Evolutionary conservation across 1,139 yeast genomes (phyloP).

Genomic region (Kazachstania sp.): DNA sequence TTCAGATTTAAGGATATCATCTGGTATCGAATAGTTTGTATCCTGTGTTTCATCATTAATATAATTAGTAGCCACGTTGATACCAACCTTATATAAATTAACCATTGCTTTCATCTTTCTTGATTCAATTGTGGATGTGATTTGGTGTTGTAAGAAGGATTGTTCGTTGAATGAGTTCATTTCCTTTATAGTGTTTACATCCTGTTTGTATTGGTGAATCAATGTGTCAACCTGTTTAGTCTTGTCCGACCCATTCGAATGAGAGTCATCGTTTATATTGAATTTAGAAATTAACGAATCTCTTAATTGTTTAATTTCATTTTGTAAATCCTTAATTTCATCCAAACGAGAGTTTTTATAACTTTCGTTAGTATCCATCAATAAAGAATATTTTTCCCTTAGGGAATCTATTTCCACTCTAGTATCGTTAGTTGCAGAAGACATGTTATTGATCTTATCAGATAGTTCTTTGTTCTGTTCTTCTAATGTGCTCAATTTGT

Average conservation of each 20-base stretch:
- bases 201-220: conserved; percentile 2
- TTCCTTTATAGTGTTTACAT: not conserved
- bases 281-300: not conserved
- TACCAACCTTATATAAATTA: conserved; percentile 4
- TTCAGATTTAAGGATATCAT: not conserved
- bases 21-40: not conserved
- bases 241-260: conserved; percentile 1
- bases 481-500: conserved; percentile 40
- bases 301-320: conserved; percentile 1
- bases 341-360: not conserved
- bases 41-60: not conserved
- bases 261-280: not conserved
- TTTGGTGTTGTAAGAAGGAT: conserved; percentile 8
- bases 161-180: not conserved
- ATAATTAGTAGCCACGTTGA: conserved; percentile 1
- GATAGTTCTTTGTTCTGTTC: conserved; percentile 43
- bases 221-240: not conserved
- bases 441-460: conserved; percentile 40
- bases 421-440: conserved; percentile 9
- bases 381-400: conserved; percentile 54
- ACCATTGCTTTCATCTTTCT: conserved; percentile 10
- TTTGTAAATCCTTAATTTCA: conserved; percentile 1
- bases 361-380: conserved; percentile 41
- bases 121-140: conserved; percentile 9
- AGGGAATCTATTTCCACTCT: conserved; percentile 47